A percentile compares a stretch with the other conserved stretches of the same genome.
phyloP scores from a whole-genome alignment of 2,329 filamentous ascomycete species.

The Calonectria montana region DNA sequence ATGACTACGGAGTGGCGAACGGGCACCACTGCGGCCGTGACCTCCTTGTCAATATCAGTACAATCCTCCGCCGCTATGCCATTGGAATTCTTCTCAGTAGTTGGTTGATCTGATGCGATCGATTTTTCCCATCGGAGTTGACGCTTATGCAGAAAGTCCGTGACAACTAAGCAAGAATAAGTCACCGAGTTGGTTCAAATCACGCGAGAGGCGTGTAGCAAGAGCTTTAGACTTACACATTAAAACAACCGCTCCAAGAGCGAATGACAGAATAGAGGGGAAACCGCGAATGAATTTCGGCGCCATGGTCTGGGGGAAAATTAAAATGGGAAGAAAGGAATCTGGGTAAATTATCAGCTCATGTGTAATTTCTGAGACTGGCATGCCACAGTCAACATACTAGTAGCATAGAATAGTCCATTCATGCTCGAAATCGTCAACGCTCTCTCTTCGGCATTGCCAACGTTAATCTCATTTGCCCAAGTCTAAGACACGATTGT shows the following conservation, averaged over 20 bases:
- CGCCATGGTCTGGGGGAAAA: background rate
- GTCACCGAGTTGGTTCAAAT: background rate
- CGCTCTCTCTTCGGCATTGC: background rate
- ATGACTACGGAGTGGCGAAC: background rate
- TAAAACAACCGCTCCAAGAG: background rate
- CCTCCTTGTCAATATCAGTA: background rate
- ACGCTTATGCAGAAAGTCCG: background rate
- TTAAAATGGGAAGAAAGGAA: background rate
- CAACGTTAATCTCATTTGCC: background rate
- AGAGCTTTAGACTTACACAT: background rate
- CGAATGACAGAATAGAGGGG: background rate
- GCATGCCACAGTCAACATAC: background rate
- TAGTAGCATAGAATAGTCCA: background rate
- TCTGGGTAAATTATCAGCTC: background rate
- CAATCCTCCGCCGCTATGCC: background rate
- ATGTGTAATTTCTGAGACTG: background rate
- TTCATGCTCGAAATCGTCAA: constrained; percentile 3
- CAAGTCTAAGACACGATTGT: background rate
- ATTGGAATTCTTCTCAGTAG: background rate
- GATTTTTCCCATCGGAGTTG: background rate
- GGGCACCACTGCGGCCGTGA: background rate
- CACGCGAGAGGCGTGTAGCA: background rate
- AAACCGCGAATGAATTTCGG: background rate
- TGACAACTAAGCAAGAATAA: background rate
- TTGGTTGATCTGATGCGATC: background rate